phyloP scores from a whole-genome alignment of 352 stramenopile genomes.

The Phytophthora pisi region DNA sequence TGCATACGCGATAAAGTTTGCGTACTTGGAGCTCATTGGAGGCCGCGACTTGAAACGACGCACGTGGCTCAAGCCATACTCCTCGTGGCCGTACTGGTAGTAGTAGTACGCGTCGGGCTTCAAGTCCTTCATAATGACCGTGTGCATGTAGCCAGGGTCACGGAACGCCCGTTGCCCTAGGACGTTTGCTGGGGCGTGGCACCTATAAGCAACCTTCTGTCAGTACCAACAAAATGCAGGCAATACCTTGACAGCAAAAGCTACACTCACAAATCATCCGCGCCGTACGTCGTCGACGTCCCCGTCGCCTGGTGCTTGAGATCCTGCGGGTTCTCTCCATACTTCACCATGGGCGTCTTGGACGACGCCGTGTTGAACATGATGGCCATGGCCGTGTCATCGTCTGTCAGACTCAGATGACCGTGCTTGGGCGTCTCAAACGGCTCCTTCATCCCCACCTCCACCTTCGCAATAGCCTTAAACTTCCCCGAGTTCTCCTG shows the following conservation, averaged over 20 bases:
- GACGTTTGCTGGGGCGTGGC: slow-evolving; percentile 56
- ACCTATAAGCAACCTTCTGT: slow-evolving; percentile 34
- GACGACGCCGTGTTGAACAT: slow-evolving; percentile 77
- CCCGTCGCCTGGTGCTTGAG: slow-evolving; percentile 37
- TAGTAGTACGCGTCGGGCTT: slow-evolving; percentile 52
- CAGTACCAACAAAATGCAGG: slow-evolving; percentile 1
- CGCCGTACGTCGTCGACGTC: slow-evolving; percentile 59
- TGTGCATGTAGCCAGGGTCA: slow-evolving; percentile 72
- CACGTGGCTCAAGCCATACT: slow-evolving; percentile 52
- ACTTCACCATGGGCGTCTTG: slow-evolving; percentile 49
- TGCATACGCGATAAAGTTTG: slow-evolving; percentile 67
- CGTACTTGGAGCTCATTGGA: slow-evolving; percentile 29
- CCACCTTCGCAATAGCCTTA: slow-evolving; percentile 38
- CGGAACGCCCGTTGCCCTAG: slow-evolving; percentile 51
- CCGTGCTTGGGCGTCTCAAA: slow-evolving; percentile 72
- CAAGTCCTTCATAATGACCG: slow-evolving; percentile 54
- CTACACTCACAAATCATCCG: slow-evolving; percentile 55
- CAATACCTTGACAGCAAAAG: not conserved
- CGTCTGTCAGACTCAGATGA: slow-evolving; percentile 65
- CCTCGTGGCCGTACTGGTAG: slow-evolving; percentile 68
- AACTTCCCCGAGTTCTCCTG: slow-evolving; percentile 22
- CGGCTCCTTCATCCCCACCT: slow-evolving; percentile 54
- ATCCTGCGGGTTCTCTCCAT: slow-evolving; percentile 33
- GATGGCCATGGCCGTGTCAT: slow-evolving; percentile 59
- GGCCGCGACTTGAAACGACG: slow-evolving; percentile 51